Percentiles rank a stretch among this genome's conserved stretches.
Conservation (phyloP, 1,284 basidiomycete genomes). For the Malassezia equina region DNA sequence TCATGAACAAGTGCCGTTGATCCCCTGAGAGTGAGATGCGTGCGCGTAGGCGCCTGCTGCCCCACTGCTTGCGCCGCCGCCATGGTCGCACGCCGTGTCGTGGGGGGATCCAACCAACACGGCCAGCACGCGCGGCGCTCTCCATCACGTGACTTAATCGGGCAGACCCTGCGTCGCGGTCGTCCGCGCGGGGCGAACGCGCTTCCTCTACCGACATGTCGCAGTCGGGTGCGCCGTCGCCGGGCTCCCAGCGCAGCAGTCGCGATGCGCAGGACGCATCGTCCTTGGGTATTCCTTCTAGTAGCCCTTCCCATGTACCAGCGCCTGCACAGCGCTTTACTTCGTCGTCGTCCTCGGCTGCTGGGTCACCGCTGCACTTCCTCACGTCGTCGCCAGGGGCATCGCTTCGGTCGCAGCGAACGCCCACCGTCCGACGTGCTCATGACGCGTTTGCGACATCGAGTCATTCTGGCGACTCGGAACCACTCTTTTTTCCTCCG, state of each 20-base stretch:
- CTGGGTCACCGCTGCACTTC: constrained; percentile 35
- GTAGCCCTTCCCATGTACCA: constrained; percentile 34
- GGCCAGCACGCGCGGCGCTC: background rate
- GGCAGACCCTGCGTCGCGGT: background rate
- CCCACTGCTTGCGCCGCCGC: constrained; percentile 11
- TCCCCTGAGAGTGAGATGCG: constrained; percentile 68
- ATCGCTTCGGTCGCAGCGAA: constrained; percentile 21
- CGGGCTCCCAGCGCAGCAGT: constrained; percentile 1
- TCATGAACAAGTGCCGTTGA: constrained; percentile 91
- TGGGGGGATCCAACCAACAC: background rate
- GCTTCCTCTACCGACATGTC: constrained; percentile 1
- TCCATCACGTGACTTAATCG: background rate
- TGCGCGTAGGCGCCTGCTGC: constrained; percentile 28
- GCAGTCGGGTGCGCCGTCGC: background rate
- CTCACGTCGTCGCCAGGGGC: constrained; percentile 38
- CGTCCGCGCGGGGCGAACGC: background rate
- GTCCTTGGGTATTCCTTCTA: constrained; percentile 36
- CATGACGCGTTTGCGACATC: constrained; percentile 25
- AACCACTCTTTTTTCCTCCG: constrained; percentile 44
- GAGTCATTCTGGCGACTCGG: constrained; percentile 22
- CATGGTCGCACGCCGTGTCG: background rate
- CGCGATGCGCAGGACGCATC: constrained; percentile 24
- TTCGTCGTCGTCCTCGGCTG: constrained; percentile 19
- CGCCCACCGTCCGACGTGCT: constrained; percentile 17
- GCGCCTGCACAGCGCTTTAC: constrained; percentile 15